Evolutionary conservation across 2,329 filamentous ascomycete genomes (phyloP).

Genomic region (Fusarium keratoplasticum): DNA sequence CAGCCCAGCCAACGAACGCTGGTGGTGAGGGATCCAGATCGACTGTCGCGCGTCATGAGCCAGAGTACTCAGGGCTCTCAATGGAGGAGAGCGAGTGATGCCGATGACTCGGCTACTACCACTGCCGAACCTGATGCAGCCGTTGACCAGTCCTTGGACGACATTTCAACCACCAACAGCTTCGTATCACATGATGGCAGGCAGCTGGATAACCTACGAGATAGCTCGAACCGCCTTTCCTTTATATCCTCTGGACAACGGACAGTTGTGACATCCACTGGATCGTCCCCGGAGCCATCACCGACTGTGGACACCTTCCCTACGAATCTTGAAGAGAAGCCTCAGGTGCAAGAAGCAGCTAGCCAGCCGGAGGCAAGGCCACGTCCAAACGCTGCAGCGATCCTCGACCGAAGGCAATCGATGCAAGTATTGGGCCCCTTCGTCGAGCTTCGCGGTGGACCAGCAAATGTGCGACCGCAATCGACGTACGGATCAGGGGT

Average conservation of each 20-base stretch:
- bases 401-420: conserved; percentile 63
- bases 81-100: conserved; percentile 22
- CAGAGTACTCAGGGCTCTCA: conserved; percentile 31
- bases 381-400: conserved; percentile 65
- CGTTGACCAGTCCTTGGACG: conserved; percentile 61
- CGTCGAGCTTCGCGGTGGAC: conserved; percentile 53
- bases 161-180: conserved; percentile 68
- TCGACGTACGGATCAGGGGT: conserved; percentile 32
- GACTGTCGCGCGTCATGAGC: conserved; percentile 52
- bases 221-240: conserved; percentile 68
- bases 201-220: conserved; percentile 67
- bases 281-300: conserved; percentile 65
- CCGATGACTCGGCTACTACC: conserved; percentile 24
- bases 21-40: conserved; percentile 61
- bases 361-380: conserved; percentile 52
- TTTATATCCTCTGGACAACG: conserved; percentile 71
- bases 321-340: conserved; percentile 32
- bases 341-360: conserved; percentile 37
- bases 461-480: conserved; percentile 39
- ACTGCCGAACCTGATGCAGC: conserved; percentile 39
- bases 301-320: conserved; percentile 65
- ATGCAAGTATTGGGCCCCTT: conserved; percentile 60
- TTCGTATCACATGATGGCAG: conserved; percentile 68
- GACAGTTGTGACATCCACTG: conserved; percentile 69
- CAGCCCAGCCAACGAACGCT: conserved; percentile 60